Conservation (phyloP, 139 green algal species). For the Astrephomene gubernaculifera region DNA sequence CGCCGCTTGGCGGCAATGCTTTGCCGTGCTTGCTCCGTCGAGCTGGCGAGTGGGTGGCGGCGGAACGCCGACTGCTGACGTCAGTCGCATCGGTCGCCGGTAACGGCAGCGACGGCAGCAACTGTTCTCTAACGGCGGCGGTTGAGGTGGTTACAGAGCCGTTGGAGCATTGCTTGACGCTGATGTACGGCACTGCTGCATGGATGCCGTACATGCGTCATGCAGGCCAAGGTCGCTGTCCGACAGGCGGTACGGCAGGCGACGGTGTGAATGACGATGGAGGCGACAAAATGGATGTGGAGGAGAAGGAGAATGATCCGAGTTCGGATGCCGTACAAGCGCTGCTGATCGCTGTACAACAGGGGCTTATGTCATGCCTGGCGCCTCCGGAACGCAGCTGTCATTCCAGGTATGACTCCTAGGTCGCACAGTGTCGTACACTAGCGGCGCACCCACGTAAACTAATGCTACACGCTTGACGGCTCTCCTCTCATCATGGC, state of each 20-base stretch:
- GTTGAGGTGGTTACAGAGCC: not conserved
- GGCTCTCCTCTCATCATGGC: no score
- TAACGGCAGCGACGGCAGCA: not conserved
- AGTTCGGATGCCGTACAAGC: not conserved
- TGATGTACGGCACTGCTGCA: not conserved
- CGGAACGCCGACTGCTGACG: not conserved
- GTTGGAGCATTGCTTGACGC: not conserved
- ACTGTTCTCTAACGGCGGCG: no score
- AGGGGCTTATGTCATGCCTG: not conserved
- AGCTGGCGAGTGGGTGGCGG: not conserved
- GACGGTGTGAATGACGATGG: not conserved
- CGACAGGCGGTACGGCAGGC: not conserved
- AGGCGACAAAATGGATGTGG: no score
- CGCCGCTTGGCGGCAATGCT: not conserved
- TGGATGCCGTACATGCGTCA: conserved; percentile 16
- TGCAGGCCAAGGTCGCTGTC: no score
- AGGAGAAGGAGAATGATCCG: not conserved
- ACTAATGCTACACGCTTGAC: no score
- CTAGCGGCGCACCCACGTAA: no score
- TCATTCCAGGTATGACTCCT: not conserved
- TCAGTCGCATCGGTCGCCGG: not conserved
- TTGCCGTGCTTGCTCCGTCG: not conserved
- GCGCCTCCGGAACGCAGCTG: not conserved
- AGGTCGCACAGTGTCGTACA: no score
- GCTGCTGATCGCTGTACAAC: conserved; percentile 11